Percentiles rank a stretch among this genome's conserved stretches.
These are phyloP conservation scores for Ogataea henricii DNA, from an alignment of 805 yeast genomes.

Conservation along the genomic window DNA sequence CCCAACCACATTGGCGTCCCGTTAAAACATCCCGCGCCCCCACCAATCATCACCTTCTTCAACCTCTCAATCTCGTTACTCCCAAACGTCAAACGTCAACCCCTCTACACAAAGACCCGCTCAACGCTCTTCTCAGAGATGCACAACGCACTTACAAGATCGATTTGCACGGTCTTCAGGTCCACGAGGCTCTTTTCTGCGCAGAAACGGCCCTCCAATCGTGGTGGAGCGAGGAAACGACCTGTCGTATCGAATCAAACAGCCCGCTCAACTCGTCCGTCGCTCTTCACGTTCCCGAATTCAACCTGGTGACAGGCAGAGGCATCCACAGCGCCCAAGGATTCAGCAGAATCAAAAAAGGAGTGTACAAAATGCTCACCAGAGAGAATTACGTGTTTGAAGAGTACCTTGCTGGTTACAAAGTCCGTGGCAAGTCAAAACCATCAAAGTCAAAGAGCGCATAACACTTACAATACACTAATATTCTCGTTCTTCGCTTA, in stretches of 20 bases:
- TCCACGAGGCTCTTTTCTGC: slow-evolving; percentile 46
- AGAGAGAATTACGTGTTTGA: slow-evolving; percentile 42
- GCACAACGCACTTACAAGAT: slow-evolving; percentile 32
- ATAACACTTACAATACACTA: too few species aligned
- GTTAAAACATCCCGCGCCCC: too few species aligned
- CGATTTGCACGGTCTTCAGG: slow-evolving; percentile 61
- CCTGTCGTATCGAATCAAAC: slow-evolving; percentile 40
- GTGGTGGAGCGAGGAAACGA: slow-evolving; percentile 69
- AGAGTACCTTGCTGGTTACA: slow-evolving; percentile 48
- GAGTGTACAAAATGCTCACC: slow-evolving; percentile 44
- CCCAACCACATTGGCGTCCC: too few species aligned
- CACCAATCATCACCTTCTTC: too few species aligned
- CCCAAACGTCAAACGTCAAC: not conserved
- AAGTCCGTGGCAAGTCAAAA: slow-evolving; percentile 42
- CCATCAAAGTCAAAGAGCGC: not conserved
- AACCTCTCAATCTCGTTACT: too few species aligned
- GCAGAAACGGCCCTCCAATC: slow-evolving; percentile 38
- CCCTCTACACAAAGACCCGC: not conserved
- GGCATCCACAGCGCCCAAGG: slow-evolving; percentile 71
- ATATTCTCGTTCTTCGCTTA: too few species aligned
- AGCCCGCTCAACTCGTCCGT: slow-evolving; percentile 39
- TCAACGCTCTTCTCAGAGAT: not conserved
- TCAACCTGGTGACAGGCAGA: slow-evolving; percentile 63
- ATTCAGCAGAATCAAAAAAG: slow-evolving; percentile 45
- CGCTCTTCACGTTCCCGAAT: slow-evolving; percentile 44